These are phyloP conservation scores for Zygosaccharomyces rouxii DNA, from an alignment of 805 yeast genomes.

Conservation along the genomic window DNA sequence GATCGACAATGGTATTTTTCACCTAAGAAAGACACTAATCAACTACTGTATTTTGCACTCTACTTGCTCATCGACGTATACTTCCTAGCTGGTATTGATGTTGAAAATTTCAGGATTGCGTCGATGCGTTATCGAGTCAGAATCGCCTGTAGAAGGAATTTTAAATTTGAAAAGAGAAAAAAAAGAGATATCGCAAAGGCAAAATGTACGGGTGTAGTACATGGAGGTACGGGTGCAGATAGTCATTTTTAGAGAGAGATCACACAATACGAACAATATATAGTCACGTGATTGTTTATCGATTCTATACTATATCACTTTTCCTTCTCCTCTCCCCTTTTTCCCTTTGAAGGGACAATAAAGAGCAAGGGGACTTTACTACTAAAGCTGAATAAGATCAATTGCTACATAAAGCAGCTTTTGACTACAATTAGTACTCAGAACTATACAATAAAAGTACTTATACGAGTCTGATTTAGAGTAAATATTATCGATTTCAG, in stretches of 20 bases:
- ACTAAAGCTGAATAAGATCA: not conserved
- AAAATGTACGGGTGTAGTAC: too few species aligned
- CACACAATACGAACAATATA: too few species aligned
- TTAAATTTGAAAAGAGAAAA: too few species aligned
- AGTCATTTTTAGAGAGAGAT: too few species aligned
- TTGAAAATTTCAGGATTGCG: not conserved
- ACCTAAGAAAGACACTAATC: not conserved
- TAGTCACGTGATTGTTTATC: too few species aligned
- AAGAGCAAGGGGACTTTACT: not conserved
- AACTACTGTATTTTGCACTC: not conserved
- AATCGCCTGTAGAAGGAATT: not conserved
- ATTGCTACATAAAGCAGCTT: constrained; percentile 6
- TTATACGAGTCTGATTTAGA: not conserved
- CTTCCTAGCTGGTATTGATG: not conserved
- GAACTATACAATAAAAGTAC: not conserved
- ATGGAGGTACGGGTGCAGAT: too few species aligned
- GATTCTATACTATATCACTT: too few species aligned
- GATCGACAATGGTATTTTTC: constrained; percentile 38
- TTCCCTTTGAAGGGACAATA: not conserved
- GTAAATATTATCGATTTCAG: not conserved
- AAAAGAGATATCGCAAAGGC: too few species aligned
- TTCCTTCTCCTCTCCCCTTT: not conserved
- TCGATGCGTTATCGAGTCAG: not conserved
- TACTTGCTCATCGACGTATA: not conserved
- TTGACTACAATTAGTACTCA: not conserved